Base-by-base conservation (phyloP, 139 green algal species). In the Diplosphaera chodatii region DNA sequence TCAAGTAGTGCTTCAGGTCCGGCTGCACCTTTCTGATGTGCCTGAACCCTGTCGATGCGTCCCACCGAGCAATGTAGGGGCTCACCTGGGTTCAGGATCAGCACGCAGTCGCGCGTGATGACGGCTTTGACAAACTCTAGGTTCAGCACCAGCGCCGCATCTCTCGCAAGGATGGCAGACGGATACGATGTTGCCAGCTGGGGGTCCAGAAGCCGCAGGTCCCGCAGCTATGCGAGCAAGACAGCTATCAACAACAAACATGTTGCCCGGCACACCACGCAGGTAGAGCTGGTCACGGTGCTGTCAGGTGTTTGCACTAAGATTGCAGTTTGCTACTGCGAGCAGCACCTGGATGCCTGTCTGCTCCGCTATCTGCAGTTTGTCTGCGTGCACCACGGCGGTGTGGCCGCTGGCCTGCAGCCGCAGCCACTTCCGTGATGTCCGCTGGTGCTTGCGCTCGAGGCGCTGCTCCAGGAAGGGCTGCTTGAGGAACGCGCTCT, bases 71-170 rank as follows among this genome's bases (percentile, higher is more conserved):
- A n/a, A n/a, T n/a, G n/a, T n/a, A n/a, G n/a, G n/a, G n/a, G n/a
- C n/a, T n/a, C n/a, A n/a, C 73, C 70, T 32, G 75, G 64, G 55
- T 77, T 70, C 25, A 72, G 48, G 37, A 80, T 41, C 32, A 80
- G 30, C 6, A 76, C 69, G 21, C 67, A 30, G 48, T 67, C 40
- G 1, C 31, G 55, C 13, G 31, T 62, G 34, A 85, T 71, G 59
- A 85, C 76, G 32, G 66, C 71, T 48, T 83, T 83, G 48, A 85
- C 68, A 37, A 72, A 80, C 72, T 85, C 79, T 68, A 85, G 40
- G 69, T 83, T 83, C 18, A 69, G 30, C 29, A 85, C 77, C 41
- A 85, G 69, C 31, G 79, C 68, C 4, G 40, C 55, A n/a, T 83
- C 79, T 37, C 79, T 76, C 48, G 70, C 71, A 40, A 85, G 76